Conservation (phyloP, 768 basidiomycete genomes). For the Plicaturopsis crispa region DNA sequence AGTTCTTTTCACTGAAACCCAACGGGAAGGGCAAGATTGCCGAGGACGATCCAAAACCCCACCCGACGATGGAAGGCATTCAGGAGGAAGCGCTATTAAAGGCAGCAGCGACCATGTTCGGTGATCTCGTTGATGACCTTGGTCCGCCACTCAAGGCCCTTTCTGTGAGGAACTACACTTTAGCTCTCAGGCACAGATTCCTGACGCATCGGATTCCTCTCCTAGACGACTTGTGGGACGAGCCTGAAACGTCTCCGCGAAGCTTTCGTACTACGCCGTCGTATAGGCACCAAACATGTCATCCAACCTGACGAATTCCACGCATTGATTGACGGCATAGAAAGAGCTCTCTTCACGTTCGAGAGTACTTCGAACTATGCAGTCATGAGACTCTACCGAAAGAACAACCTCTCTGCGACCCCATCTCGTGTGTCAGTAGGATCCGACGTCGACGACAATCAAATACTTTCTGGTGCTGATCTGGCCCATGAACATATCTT, state of each 20-base stretch:
- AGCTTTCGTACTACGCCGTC: slow-evolving; percentile 47
- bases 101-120: slow-evolving; percentile 69
- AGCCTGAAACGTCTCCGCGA: slow-evolving; percentile 59
- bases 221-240: slow-evolving; percentile 50
- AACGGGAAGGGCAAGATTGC: slow-evolving; percentile 14
- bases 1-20: too few relatives aligned
- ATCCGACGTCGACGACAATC: slow-evolving; percentile 21
- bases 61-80: slow-evolving; percentile 10
- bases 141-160: slow-evolving; percentile 71
- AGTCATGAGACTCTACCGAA: slow-evolving; percentile 65
- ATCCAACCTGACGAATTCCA: slow-evolving; percentile 55
- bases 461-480: slow-evolving; percentile 37
- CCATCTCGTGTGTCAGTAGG: slow-evolving; percentile 9
- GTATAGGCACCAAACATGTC: slow-evolving; percentile 21
- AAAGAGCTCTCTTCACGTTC: slow-evolving; percentile 63
- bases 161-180: slow-evolving; percentile 40
- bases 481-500: slow-evolving; percentile 86
- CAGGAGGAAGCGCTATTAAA: slow-evolving; percentile 23
- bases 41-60: slow-evolving; percentile 1
- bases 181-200: not conserved
- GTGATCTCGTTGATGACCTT: slow-evolving; percentile 71
- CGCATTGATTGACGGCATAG: slow-evolving; percentile 56
- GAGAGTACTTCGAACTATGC: slow-evolving; percentile 83
- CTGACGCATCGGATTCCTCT: too few relatives aligned
- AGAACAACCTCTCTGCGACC: slow-evolving; percentile 27